These are phyloP conservation scores for Periglandula ipomoeae DNA, from an alignment of 2,329 filamentous ascomycete genomes.

Conservation along the genomic window DNA sequence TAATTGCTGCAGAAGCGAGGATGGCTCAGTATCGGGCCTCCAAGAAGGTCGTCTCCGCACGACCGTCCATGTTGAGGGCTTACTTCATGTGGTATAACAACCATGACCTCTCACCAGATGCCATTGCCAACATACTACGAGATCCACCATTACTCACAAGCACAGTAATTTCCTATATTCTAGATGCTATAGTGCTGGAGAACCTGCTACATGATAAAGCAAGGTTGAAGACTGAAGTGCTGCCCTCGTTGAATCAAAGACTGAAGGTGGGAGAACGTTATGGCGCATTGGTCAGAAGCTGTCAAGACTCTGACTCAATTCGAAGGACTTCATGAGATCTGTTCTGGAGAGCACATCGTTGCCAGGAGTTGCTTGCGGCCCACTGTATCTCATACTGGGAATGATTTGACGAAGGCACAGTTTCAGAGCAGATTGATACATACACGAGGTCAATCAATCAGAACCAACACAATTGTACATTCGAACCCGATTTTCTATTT, in stretches of 20 bases:
- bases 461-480: not conserved
- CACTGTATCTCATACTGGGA: no score
- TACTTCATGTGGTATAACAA: constrained; percentile 57
- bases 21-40: constrained; percentile 26
- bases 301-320: constrained; percentile 5
- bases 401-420: no score
- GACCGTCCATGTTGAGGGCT: constrained; percentile 36
- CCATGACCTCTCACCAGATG: constrained; percentile 34
- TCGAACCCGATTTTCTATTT: not conserved
- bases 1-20: constrained; percentile 34
- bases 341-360: no score
- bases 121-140: constrained; percentile 47
- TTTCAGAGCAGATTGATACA: no score
- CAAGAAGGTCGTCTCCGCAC: constrained; percentile 15
- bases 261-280: constrained; percentile 15
- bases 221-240: constrained; percentile 36
- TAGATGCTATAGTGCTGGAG: constrained; percentile 44
- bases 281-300: constrained; percentile 17
- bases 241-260: constrained; percentile 23
- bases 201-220: constrained; percentile 38
- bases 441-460: not conserved
- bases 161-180: constrained; percentile 51
- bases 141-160: constrained; percentile 46
- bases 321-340: not conserved
- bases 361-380: no score